A percentile compares a stretch with the other conserved stretches of the same genome.
phyloP scores from a whole-genome alignment of 2,329 filamentous ascomycete genomes.

The Myriosclerotinia curreyana region DNA sequence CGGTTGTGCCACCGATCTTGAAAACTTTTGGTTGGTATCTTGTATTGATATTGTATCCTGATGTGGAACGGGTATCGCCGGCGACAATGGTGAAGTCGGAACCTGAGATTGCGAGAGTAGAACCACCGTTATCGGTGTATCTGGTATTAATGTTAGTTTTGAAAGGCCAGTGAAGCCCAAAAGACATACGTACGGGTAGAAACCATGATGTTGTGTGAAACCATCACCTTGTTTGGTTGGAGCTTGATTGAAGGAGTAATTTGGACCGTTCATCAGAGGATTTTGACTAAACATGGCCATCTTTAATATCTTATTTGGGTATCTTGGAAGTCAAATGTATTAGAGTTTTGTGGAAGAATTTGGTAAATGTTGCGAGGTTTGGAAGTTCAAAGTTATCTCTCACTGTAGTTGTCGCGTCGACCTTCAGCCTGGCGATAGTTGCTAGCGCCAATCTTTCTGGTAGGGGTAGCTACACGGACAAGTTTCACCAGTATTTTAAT shows the following conservation, averaged over 20 bases:
- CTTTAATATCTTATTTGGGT: constrained; percentile 32
- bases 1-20: constrained; percentile 88
- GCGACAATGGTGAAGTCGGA: constrained; percentile 94
- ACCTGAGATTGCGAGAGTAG: constrained; percentile 90
- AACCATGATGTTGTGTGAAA: constrained; percentile 67
- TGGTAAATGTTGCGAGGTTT: constrained; percentile 19
- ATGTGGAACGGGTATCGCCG: constrained; percentile 92
- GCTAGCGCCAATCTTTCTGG: constrained; percentile 21
- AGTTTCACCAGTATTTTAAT: neutral
- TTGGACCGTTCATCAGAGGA: constrained; percentile 64
- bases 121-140: constrained; percentile 97
- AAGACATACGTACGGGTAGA: constrained; percentile 73
- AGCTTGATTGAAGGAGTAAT: constrained; percentile 64
- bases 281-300: constrained; percentile 72
- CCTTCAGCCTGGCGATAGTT: constrained; percentile 29
- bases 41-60: constrained; percentile 98
- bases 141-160: constrained; percentile 45
- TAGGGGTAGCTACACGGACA: constrained; percentile 33
- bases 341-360: constrained; percentile 15
- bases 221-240: constrained; percentile 54
- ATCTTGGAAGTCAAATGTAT: constrained; percentile 13
- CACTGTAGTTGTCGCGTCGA: constrained; percentile 30
- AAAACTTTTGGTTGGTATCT: constrained; percentile 94
- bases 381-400: constrained; percentile 20
- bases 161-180: neutral